Base-by-base conservation (phyloP, 169 alveolate species). In the Plasmodium adleri region DNA sequence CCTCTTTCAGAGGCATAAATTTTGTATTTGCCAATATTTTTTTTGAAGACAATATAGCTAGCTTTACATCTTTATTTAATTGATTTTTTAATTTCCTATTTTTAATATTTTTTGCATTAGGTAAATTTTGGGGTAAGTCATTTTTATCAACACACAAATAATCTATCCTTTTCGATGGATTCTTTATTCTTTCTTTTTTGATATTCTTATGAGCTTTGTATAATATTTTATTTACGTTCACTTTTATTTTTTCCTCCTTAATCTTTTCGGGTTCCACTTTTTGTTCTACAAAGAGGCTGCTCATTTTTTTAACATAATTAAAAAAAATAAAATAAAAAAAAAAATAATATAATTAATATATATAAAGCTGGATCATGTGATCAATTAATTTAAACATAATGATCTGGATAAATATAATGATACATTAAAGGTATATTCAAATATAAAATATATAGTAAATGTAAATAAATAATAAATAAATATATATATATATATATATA, bases 51-150 rank as follows among this genome's bases (percentile, higher is more conserved):
- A 86, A 4, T 3, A 72, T 86, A 24, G 92, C 87, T 20, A 86
- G 54, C 5, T 67, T 20, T 2, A 86, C 92, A 72, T 86, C 92
- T 32, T 64, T 86, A 10, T 17, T 47, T 22, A 86, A 1, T 20
- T 72, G 59, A 1, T 20, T 24, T 49, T 86, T 86, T 13, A 86
- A 24, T 62, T 86, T 70, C 72, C 26, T 62, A 62, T 72, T 86
- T 71, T 59, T 71, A 59, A 86, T 86, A 39, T 86, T 86, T 45
- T 86, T 86, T 10, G 72, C 43, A 22, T 72, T 86, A 6, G 92
- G 92, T 1, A 86, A 59, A 70, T 43, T 58, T 28, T 70, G n/a
- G 2, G 63, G 63, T 12, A 70, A 39, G 10, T 26, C 20, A 10
- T 6, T 17, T 7, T 66, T 58, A 8, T 39, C 58, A 17, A 7